Evolutionary conservation across 495 filamentous ascomycete species (phyloP).

Genomic region (Xylaria castorea): DNA sequence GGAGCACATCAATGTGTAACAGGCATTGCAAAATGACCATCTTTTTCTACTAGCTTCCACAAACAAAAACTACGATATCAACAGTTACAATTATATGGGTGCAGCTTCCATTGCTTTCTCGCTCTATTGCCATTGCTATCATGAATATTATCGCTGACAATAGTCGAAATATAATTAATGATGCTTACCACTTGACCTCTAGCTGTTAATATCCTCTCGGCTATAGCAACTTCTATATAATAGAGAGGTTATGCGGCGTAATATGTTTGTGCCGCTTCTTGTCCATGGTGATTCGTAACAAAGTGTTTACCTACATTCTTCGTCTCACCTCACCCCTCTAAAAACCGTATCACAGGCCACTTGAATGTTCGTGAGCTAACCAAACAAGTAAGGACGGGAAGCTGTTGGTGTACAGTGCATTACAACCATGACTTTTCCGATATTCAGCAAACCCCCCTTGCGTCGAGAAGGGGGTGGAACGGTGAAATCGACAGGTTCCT

Average conservation of each 20-base stretch:
- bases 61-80: too few relatives aligned
- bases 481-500: neutral
- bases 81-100: too few relatives aligned
- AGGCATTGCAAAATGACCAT: neutral
- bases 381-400: neutral
- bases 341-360: neutral
- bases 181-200: too few relatives aligned
- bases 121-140: neutral
- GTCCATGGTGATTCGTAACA: neutral
- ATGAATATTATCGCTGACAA: too few relatives aligned
- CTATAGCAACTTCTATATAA: neutral
- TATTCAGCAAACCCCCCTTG: neutral
- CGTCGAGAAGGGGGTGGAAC: neutral
- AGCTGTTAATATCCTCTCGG: neutral
- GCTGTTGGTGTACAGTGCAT: neutral
- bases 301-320: too few relatives aligned
- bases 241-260: neutral
- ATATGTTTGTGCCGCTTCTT: neutral
- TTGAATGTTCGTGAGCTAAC: neutral
- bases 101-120: too few relatives aligned
- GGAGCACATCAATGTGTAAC: neutral
- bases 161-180: too few relatives aligned
- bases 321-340: too few relatives aligned
- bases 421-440: neutral
- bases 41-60: neutral